Conservation (phyloP, 495 filamentous ascomycete genomes). For the Tuber umbilicatum region DNA sequence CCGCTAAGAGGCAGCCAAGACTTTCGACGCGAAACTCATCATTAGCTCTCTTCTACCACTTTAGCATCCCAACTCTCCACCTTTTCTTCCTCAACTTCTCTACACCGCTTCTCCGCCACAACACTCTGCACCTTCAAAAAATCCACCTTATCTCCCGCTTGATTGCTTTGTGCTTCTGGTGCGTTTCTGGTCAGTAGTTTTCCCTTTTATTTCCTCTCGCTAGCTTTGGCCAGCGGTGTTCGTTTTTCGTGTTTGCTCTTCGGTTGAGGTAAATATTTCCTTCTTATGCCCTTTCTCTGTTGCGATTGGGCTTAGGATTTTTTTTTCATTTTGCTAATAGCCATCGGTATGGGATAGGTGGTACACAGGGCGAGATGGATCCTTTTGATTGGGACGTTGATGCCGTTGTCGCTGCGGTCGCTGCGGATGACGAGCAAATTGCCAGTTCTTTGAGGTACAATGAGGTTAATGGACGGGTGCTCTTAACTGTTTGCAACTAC, state of each 20-base stretch:
- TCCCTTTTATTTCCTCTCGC: neutral
- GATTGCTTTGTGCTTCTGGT: neutral
- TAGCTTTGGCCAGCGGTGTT: neutral
- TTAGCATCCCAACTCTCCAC: neutral
- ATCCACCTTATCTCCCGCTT: neutral
- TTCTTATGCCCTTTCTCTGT: neutral
- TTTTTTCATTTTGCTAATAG: neutral
- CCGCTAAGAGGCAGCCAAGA: neutral
- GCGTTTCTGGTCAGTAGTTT: neutral
- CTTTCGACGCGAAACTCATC: neutral
- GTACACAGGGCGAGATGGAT: slow-evolving; percentile 8
- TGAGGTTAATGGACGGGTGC: slow-evolving; percentile 27
- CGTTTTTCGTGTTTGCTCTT: neutral
- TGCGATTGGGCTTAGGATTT: neutral
- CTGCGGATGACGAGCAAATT: slow-evolving; percentile 6
- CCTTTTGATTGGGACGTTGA: slow-evolving; percentile 28
- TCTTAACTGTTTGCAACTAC: slow-evolving; percentile 29
- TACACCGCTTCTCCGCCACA: neutral
- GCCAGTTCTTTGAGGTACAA: slow-evolving; percentile 21
- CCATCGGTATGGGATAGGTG: neutral
- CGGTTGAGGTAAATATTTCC: neutral
- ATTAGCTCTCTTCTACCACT: neutral
- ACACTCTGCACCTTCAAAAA: neutral
- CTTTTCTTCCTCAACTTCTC: neutral
- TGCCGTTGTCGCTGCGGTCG: slow-evolving; percentile 6